phyloP scores from a whole-genome alignment of 148 eudicot genomes.

The Dianthus caryophyllus region DNA sequence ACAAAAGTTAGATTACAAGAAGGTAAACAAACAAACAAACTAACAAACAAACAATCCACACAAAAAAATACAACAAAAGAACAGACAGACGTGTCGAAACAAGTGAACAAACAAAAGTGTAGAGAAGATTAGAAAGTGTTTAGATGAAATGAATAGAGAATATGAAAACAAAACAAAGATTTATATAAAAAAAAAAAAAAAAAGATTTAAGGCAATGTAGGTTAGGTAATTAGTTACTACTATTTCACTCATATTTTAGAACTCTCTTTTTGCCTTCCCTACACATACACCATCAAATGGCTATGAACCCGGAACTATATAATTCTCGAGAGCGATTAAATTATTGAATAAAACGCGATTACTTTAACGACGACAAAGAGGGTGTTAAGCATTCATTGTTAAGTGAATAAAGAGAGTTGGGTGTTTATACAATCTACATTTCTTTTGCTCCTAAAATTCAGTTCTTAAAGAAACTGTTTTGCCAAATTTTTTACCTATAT shows the following conservation, averaged over 20 bases:
- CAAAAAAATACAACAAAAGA: not conserved
- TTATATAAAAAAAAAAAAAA: constrained; percentile 29
- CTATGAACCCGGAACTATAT: constrained; percentile 37
- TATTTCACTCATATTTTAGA: constrained; percentile 29
- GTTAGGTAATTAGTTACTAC: constrained; percentile 53
- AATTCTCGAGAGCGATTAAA: constrained; percentile 7
- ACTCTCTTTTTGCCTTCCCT: constrained; percentile 82
- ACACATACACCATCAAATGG: constrained; percentile 40
- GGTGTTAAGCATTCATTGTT: constrained; percentile 30
- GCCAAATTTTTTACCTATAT: constrained; percentile 13
- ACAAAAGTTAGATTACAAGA: constrained; percentile 31
- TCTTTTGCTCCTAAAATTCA: constrained; percentile 17
- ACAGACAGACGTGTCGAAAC: constrained; percentile 29
- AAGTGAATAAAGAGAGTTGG: constrained; percentile 25
- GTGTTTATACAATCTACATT: constrained; percentile 22
- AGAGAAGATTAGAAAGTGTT: constrained; percentile 46
- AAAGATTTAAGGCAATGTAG: constrained; percentile 44
- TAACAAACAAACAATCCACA: too few species aligned
- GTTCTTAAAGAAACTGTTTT: constrained; percentile 14
- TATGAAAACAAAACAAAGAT: constrained; percentile 27
- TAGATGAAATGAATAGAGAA: constrained; percentile 35
- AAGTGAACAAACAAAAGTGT: constrained; percentile 45
- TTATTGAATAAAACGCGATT: constrained; percentile 17
- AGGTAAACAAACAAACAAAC: constrained; percentile 30
- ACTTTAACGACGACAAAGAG: constrained; percentile 27